Base-by-base conservation (phyloP, 305 asterid species). In the Rubia tinctorum region DNA sequence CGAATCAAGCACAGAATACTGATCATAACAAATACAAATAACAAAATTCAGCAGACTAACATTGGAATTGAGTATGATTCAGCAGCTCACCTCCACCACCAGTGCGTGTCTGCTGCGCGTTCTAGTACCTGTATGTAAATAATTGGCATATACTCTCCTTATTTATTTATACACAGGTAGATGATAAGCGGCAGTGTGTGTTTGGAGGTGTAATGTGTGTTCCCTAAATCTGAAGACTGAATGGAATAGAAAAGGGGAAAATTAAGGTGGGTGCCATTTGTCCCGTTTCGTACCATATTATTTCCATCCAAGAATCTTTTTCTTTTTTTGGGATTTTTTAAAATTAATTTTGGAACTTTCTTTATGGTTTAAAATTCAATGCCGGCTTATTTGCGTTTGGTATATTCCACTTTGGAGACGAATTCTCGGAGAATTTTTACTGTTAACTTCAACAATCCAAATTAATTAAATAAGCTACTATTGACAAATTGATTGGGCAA, bases 81-180 rank as follows among this genome's bases (percentile, higher is more conserved):
- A 53, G 60, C 60, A 53, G 60, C 60, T 53, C 60, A 53, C 60
- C 60, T 53, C 60, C 60, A 53, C 60, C 60, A 53, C 60, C 60
- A 43, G 56, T 66, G 56, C 56, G 71, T 66, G 55, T 66, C 27
- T 44, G n/a, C n/a, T n/a, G 56, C 71, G 71, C 49, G 55, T 40
- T 66, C 25, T 18, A 18, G 69, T 37, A 10, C 8, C 14, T 64
- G n/a, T 2, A 64, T 66, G 11, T 40, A 66, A 34, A 3, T 34
- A 34, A 34, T 34, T 3, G 39, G 39, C 20, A 20, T 2, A 66
- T 8, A n/a, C 60, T 53, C 23, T 7, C 23, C 60, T 53, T 53
- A n/a, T 53, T 53, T 53, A 53, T 53, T 18, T 53, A 53, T 42
- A 44, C 45, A 64, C 25, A 22, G 43, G 25, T 15, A 65, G 69